phyloP scores from a whole-genome alignment of 208 protist genomes.

The Lotmaria passim region DNA sequence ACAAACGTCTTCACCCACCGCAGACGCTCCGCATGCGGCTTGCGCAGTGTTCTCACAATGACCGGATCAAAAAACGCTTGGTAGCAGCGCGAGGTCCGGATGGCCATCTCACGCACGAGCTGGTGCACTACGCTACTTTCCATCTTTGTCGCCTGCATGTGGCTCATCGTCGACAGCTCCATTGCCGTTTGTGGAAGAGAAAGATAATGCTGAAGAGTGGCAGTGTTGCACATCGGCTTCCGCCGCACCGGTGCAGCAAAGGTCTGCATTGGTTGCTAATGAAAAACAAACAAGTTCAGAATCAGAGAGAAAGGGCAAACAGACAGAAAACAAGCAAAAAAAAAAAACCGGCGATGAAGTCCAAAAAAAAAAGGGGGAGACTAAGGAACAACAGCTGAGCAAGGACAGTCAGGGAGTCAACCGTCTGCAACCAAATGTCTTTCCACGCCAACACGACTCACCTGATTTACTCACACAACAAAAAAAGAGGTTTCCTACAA shows the following conservation, averaged over 20 bases:
- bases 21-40: conserved; percentile 54
- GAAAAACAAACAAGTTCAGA: background rate
- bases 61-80: conserved; percentile 55
- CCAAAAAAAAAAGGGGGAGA: background rate
- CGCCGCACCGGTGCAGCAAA: background rate
- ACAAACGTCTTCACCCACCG: conserved; percentile 57
- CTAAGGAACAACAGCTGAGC: background rate
- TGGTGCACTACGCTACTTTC: conserved; percentile 31
- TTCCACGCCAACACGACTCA: too few species aligned
- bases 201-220: conserved; percentile 47
- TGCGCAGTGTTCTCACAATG: conserved; percentile 41
- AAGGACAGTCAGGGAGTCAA: too few species aligned
- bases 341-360: background rate
- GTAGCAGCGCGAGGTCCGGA: conserved; percentile 79
- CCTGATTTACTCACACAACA: too few species aligned
- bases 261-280: conserved; percentile 5
- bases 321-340: background rate
- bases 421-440: too few species aligned
- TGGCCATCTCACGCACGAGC: conserved; percentile 60
- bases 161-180: conserved; percentile 45
- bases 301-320: background rate
- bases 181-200: conserved; percentile 53
- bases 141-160: conserved; percentile 24
- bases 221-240: conserved; percentile 17
- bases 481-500: too few species aligned